Evolutionary conservation across 2,329 filamentous ascomycete genomes (phyloP), one percentile per base, ranked within the genome.

Genomic region (Nectriaceae sp.): DNA sequence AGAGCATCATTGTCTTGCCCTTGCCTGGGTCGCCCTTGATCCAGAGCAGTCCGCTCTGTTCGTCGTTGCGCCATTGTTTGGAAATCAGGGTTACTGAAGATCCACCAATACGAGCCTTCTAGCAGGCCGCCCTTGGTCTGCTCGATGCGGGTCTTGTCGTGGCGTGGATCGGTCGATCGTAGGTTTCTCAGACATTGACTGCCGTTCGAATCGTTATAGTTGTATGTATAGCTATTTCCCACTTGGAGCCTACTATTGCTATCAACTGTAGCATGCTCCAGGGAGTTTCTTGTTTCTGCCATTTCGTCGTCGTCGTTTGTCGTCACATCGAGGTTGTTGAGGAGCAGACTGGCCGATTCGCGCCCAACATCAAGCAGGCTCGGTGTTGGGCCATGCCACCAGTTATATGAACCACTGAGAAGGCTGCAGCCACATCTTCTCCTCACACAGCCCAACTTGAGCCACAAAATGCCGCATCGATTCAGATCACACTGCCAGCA

Each of bases 1-100:
- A 69, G 0, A 75, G 42, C 0, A 75, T 52, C 69, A 75, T 75
- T 0, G 71, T 75, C 54, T 75, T 76, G 3, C 72, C 73, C 29
- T 71, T 75, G 3, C 73, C 72, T 0, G 71, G 63, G 37, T 66
- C 65, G 0, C 69, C 69, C 16, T 55, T 68, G 16, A 73, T 61
- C 72, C 69, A 73, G 3, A 75, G 64, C 15, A 72, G 44, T 1
- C 38, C 47, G 31, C 18, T 53, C 0, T 55, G 24, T 0, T 24
- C 3, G 11, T 60, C 42, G 4, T 57, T 29, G 2, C 21, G 20
- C 21, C 40, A 60, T 31, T 18, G 16, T n/a, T 3, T 35, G 11
- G 19, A 66, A 72, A 0, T 60, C 39, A 0, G 39, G 11, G 21
- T 65, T 41, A 0, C 62, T 46, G 1, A 75, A 57, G 10, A 75